Percentiles rank a stretch among this genome's conserved stretches.
Evolutionary conservation across 768 basidiomycete genomes (phyloP).

Genomic region (Agrocybe praecox): DNA sequence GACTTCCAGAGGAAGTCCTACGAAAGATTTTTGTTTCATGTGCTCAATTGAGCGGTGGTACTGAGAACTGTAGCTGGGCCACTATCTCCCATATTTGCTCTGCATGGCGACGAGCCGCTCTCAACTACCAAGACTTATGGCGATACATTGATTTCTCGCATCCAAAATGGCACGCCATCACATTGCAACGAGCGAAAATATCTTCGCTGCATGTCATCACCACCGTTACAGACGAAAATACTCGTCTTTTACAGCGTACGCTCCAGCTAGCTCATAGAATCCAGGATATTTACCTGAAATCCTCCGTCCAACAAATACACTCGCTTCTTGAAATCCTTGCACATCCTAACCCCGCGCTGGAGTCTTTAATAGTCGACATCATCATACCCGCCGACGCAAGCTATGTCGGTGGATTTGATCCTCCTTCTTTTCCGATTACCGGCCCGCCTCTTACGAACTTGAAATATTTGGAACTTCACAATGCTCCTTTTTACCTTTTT

Average conservation of each 20-base stretch:
- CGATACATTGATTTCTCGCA: slow-evolving; percentile 40
- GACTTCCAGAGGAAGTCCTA: slow-evolving; percentile 30
- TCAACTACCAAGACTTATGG: slow-evolving; percentile 36
- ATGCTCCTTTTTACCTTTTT: slow-evolving; percentile 38
- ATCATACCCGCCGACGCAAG: slow-evolving; percentile 16
- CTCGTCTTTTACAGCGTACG: slow-evolving; percentile 30
- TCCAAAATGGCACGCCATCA: slow-evolving; percentile 32
- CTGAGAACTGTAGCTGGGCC: slow-evolving; percentile 38
- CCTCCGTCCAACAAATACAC: slow-evolving; percentile 34
- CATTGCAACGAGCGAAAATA: slow-evolving; percentile 32
- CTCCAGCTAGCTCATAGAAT: slow-evolving; percentile 38
- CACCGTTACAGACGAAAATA: slow-evolving; percentile 29
- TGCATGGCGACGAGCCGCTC: slow-evolving; percentile 34
- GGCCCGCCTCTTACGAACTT: slow-evolving; percentile 32
- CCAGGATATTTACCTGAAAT: slow-evolving; percentile 33
- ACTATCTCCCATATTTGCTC: slow-evolving; percentile 37
- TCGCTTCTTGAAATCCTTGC: slow-evolving; percentile 34
- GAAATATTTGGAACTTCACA: slow-evolving; percentile 34
- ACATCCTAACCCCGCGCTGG: slow-evolving; percentile 35
- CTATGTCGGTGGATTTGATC: slow-evolving; percentile 22
- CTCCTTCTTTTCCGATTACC: slow-evolving; percentile 27
- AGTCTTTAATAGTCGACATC: slow-evolving; percentile 36
- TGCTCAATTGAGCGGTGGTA: slow-evolving; percentile 17
- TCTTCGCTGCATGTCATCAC: slow-evolving; percentile 33
- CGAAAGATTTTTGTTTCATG: slow-evolving; percentile 31